Evolutionary conservation across 495 filamentous ascomycete species (phyloP).

Genomic region (Rhizodiscina lignyota): DNA sequence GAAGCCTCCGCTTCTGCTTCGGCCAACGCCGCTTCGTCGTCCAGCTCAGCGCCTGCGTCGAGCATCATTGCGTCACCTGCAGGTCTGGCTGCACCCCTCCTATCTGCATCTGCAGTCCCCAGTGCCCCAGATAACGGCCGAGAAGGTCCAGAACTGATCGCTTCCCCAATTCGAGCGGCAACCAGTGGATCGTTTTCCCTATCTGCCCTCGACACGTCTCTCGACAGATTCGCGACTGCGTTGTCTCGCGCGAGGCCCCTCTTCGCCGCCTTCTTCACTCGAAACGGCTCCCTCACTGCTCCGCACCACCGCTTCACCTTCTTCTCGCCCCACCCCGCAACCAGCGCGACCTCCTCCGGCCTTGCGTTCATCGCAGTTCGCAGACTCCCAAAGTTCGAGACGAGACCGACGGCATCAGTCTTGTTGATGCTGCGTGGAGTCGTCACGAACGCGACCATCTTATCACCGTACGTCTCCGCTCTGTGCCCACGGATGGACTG

Average conservation of each 20-base stretch:
- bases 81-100: background rate
- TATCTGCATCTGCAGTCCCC: background rate
- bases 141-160: background rate
- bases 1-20: background rate
- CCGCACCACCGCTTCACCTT: conserved; percentile 76
- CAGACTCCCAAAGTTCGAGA: conserved; percentile 75
- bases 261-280: conserved; percentile 51
- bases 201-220: background rate
- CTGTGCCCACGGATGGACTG: conserved; percentile 74
- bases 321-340: conserved; percentile 88
- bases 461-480: conserved; percentile 66
- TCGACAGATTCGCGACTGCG: background rate
- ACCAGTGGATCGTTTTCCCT: background rate
- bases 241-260: conserved; percentile 14
- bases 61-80: background rate
- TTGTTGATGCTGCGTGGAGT: conserved; percentile 82
- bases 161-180: background rate
- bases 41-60: background rate
- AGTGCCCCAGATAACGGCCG: background rate
- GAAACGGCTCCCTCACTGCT: conserved; percentile 69
- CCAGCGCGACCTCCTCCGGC: conserved; percentile 62
- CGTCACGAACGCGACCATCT: conserved; percentile 86
- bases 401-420: conserved; percentile 74
- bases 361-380: conserved; percentile 73
- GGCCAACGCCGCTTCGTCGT: background rate